Base-by-base conservation (phyloP, 257 asterid genomes). In the Craterostigma plantagineum region DNA sequence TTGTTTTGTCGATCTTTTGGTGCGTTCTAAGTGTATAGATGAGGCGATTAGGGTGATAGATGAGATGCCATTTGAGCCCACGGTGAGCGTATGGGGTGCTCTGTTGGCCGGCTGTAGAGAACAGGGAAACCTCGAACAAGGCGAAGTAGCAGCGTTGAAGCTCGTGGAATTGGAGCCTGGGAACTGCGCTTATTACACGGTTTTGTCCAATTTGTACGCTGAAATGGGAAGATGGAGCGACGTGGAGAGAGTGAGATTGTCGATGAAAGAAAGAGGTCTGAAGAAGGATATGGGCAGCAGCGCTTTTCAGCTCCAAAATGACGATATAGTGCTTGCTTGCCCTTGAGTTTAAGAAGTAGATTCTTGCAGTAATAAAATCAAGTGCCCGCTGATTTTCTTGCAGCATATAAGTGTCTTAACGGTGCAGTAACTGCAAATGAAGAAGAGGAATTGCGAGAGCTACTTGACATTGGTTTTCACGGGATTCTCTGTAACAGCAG, bases 161-260 rank as follows among this genome's bases (percentile, higher is more conserved):
- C 46, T 64, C 40, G 52, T 23, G 5, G 58, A 59, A 17, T 46
- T 38, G 23, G n/a, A 37, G 18, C 66, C 56, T 42, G 73, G 50
- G 33, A 63, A 61, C 35, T 49, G 69, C 14, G 87, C 78, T 9
- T 57, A 49, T 3, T 65, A 39, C 45, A 60, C 66, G 43, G 67
- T 76, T 5, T 57, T 72, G 39, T 76, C 87, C 7, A 68, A 76
- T 48, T 59, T 76, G 34, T 69, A 71, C 38, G 81, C 76, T 1
- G 52, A 63, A 4, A 11, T 23, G 37, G 42, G 62, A n/a, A 61
- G 47, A 41, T 72, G 87, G 87, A 69, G 69, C 11, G 59, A 63
- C 18, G 87, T 59, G 56, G 65, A 66, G 69, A 56, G 48, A 42
- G 67, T 66, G 12, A 46, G 87, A 45, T 50, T 53, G 60, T 60